A percentile compares a stretch with the other conserved stretches of the same genome.
Conservation (phyloP, 768 basidiomycete species). For the Leccinum incarnatum region DNA sequence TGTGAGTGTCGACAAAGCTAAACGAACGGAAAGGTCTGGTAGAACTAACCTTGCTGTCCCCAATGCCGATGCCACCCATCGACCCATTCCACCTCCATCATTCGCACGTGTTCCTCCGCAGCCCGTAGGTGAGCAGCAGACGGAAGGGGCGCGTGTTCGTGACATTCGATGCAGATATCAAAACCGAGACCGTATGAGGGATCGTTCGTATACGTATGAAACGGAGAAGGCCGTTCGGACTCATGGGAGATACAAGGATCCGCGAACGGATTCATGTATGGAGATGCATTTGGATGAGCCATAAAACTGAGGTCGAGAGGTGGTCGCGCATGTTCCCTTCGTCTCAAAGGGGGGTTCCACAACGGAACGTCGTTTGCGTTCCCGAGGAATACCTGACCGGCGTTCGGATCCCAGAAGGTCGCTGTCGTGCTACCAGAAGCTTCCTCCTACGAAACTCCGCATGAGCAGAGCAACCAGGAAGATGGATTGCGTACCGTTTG, state of each 20-base stretch:
- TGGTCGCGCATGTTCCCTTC: slow-evolving; percentile 3
- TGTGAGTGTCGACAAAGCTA: background rate
- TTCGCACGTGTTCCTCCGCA: slow-evolving; percentile 70
- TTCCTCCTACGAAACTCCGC: slow-evolving; percentile 15
- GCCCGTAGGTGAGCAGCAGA: slow-evolving; percentile 61
- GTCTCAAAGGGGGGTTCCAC: slow-evolving; percentile 24
- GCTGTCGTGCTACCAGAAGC: slow-evolving; percentile 35
- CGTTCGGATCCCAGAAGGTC: slow-evolving; percentile 50
- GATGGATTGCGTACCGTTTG: slow-evolving; percentile 10
- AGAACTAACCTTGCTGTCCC: slow-evolving; percentile 16
- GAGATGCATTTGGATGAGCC: background rate
- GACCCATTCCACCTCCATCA: slow-evolving; percentile 66
- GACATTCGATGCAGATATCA: slow-evolving; percentile 87
- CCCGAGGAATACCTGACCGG: slow-evolving; percentile 76
- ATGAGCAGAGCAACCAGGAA: background rate
- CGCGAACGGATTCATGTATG: slow-evolving; percentile 16
- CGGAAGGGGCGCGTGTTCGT: slow-evolving; percentile 77
- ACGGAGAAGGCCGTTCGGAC: slow-evolving; percentile 30
- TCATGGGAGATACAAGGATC: slow-evolving; percentile 16
- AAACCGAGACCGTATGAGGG: slow-evolving; percentile 61
- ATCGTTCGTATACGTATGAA: slow-evolving; percentile 38
- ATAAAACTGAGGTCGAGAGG: background rate
- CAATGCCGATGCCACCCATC: slow-evolving; percentile 36
- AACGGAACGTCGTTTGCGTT: slow-evolving; percentile 81
- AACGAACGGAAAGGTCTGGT: background rate